Base-by-base conservation (phyloP, 1,139 yeast genomes). In the Hyphopichia fennica region DNA sequence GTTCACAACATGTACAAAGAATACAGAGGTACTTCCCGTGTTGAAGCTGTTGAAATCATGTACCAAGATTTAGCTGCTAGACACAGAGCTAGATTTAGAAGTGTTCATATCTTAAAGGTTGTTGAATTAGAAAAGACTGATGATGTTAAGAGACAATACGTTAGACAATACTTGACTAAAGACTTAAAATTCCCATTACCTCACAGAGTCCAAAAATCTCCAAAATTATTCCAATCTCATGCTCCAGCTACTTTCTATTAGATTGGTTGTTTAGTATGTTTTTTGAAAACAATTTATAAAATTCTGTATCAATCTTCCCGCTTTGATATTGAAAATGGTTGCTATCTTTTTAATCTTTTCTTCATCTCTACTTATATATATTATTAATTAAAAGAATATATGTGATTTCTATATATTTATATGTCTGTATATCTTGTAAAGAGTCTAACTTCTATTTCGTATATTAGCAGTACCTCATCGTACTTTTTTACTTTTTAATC, bases 1-100 rank as follows among this genome's bases (percentile, higher is more conserved):
- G 90, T 96, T 71, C 99, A 95, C 95, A 93, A 93, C 95, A 93
- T 93, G 98, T 93, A 93, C 97, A 93, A 58, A 89, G 99, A 93
- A 84, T 89, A 90, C 95, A 91, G 99, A 81, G 99, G 93, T 67
- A 96, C 91, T 65, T 80, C 97, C 81, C 95, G 99, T 82, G 95
- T 90, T 57, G 96, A 90, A 75, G 99, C 99, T 64, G 98, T 93
- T 71, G 96, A 88, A 77, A 82, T 95, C 73, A 87, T 93, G 86
- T 93, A 93, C 95, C 93, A 88, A 78, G 99, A 95, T 79, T 87
- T 93, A 86, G 99, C 99, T 78, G 98, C 99, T 63, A 93, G 99
- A 82, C 99, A 93, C 96, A 90, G 99, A 87, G 95, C 99, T 71
- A 90, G 99, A 84, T 93, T 93, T 84, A 89, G 99, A 87, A 86